These are phyloP conservation scores for Erythrobasidium yunnanense DNA, from an alignment of 768 basidiomycete genomes.

Conservation along the genomic window DNA sequence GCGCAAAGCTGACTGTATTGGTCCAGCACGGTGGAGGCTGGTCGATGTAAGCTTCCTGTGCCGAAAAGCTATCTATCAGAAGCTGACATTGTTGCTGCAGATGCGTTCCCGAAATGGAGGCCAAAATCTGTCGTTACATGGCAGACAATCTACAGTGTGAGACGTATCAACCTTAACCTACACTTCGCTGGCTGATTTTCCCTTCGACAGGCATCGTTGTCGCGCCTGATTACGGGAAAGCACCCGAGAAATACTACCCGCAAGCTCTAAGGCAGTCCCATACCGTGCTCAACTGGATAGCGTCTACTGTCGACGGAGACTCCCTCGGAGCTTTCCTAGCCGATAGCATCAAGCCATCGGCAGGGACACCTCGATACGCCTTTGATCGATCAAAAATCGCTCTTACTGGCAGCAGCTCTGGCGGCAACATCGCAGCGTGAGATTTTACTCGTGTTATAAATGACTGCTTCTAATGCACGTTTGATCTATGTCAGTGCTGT, in stretches of 20 bases:
- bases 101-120: constrained; percentile 13
- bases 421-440: constrained; percentile 20
- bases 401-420: constrained; percentile 10
- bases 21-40: constrained; percentile 19
- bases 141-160: constrained; percentile 1
- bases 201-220: constrained; percentile 8
- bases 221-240: constrained; percentile 21
- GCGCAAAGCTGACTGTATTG: no score
- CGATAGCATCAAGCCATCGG: neutral
- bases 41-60: neutral
- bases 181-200: neutral
- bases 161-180: neutral
- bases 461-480: neutral
- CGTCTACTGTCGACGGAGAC: neutral
- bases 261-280: constrained; percentile 14
- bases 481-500: neutral
- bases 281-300: constrained; percentile 5
- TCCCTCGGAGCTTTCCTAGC: constrained; percentile 2
- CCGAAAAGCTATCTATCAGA: neutral
- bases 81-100: neutral
- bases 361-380: neutral
- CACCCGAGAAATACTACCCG: constrained; percentile 16
- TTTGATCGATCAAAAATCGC: constrained; percentile 17
- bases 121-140: constrained; percentile 7
- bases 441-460: neutral